phyloP scores from a whole-genome alignment of 2,329 filamentous ascomycete species.

The Neophaeococcomyces mojaviensis region DNA sequence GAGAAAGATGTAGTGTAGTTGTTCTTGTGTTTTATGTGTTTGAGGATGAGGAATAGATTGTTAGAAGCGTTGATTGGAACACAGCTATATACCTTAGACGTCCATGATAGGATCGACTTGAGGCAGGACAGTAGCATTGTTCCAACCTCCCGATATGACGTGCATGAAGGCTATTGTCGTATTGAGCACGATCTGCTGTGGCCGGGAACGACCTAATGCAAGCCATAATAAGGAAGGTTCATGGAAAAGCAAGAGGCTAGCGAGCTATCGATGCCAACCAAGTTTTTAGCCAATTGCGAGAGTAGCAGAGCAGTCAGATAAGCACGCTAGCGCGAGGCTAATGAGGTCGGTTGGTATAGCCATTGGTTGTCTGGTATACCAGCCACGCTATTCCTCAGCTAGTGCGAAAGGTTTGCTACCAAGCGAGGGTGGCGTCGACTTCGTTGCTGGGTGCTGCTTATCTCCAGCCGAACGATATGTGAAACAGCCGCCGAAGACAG shows the following conservation, averaged over 20 bases:
- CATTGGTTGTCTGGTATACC: constrained; percentile 5
- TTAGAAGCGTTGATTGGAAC: not conserved
- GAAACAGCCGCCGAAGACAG: constrained; percentile 3
- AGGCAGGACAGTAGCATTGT: constrained; percentile 8
- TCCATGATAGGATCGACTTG: not conserved
- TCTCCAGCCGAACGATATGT: not conserved
- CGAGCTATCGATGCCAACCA: not conserved
- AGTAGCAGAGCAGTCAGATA: too few relatives aligned
- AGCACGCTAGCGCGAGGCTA: not conserved
- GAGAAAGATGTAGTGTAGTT: not conserved
- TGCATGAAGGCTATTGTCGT: constrained; percentile 5
- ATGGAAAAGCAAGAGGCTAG: not conserved
- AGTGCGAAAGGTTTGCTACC: not conserved
- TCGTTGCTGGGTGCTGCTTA: not conserved
- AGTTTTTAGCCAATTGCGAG: not conserved
- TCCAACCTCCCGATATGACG: constrained; percentile 1
- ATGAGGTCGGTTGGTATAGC: not conserved
- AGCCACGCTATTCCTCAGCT: constrained; percentile 2
- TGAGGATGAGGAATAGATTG: not conserved
- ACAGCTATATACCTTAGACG: constrained; percentile 5
- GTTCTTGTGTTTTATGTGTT: constrained; percentile 3
- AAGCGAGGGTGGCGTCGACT: not conserved
- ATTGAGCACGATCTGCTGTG: not conserved
- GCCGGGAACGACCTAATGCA: constrained; percentile 2
- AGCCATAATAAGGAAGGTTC: not conserved